phyloP scores from a whole-genome alignment of 2,329 filamentous ascomycete genomes.

The Curvularia hawaiiensis region DNA sequence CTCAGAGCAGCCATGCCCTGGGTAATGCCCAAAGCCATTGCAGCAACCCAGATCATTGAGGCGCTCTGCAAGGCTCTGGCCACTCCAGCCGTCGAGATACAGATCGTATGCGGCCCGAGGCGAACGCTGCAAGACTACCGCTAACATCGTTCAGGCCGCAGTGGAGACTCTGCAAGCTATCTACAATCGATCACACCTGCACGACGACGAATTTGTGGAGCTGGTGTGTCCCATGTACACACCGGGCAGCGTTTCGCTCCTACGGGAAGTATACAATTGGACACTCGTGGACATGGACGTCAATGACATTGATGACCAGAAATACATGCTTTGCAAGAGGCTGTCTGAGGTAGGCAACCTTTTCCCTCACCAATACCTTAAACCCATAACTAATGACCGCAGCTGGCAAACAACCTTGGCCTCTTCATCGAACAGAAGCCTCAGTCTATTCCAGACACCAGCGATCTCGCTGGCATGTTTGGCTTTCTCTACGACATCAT shows the following conservation, averaged over 20 bases:
- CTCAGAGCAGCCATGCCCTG: constrained; percentile 82
- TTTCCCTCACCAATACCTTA: constrained; percentile 6
- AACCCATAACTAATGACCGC: constrained; percentile 24
- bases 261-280: constrained; percentile 79
- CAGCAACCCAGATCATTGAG: constrained; percentile 54
- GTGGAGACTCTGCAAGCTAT: constrained; percentile 84
- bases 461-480: constrained; percentile 76
- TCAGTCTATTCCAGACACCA: constrained; percentile 65
- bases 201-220: constrained; percentile 76
- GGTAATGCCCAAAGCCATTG: constrained; percentile 83
- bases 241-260: constrained; percentile 70
- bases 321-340: constrained; percentile 91
- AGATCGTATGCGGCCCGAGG: constrained; percentile 33
- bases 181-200: constrained; percentile 74
- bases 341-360: constrained; percentile 75
- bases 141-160: constrained; percentile 53
- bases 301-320: constrained; percentile 85
- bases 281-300: constrained; percentile 77
- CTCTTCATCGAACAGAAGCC: constrained; percentile 83
- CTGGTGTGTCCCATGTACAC: constrained; percentile 82
- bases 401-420: constrained; percentile 85
- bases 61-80: constrained; percentile 48
- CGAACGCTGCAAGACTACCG: not conserved
- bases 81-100: constrained; percentile 43
- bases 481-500: constrained; percentile 79